A percentile compares a stretch with the other conserved stretches of the same genome.
phyloP scores from a whole-genome alignment of 352 stramenopile genomes.

The Peronospora tabacina region DNA sequence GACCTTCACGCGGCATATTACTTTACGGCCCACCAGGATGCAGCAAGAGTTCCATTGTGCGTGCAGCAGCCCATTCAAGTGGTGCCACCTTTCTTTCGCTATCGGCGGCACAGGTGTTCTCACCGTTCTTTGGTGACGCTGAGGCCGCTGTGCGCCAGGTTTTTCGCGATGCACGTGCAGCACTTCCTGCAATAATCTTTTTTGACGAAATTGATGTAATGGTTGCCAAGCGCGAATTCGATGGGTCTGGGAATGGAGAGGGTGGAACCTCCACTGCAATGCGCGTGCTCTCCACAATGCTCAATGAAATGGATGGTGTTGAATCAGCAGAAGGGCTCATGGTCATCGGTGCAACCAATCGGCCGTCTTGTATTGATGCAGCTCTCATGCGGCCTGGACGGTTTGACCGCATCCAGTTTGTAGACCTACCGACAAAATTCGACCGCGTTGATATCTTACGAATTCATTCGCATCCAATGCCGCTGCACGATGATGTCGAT shows the following conservation, averaged over 20 bases:
- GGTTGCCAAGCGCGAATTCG: constrained; percentile 73
- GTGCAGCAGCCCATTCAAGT: constrained; percentile 66
- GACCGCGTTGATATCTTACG: constrained; percentile 63
- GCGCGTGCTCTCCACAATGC: constrained; percentile 94
- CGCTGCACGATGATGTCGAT: constrained; percentile 56
- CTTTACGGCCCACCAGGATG: constrained; percentile 88
- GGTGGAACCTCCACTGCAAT: constrained; percentile 56
- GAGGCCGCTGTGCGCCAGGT: constrained; percentile 77
- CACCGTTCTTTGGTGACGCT: constrained; percentile 83
- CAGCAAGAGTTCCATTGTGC: constrained; percentile 87
- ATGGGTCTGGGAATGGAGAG: constrained; percentile 28
- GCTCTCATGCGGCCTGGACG: constrained; percentile 93
- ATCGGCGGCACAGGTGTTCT: constrained; percentile 84
- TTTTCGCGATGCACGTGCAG: constrained; percentile 67
- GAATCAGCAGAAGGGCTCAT: constrained; percentile 91
- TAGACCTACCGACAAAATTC: constrained; percentile 75
- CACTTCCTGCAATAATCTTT: constrained; percentile 88
- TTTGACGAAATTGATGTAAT: constrained; percentile 87
- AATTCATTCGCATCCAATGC: constrained; percentile 67
- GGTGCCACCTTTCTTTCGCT: constrained; percentile 83
- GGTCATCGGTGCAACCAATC: constrained; percentile 96
- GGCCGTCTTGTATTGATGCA: constrained; percentile 96
- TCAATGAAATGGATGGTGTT: constrained; percentile 97
- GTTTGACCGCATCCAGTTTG: constrained; percentile 94
- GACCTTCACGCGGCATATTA: constrained; percentile 72